These are phyloP conservation scores for Chytridiales sp. DNA, from an alignment of 371 early-diverging fungal species.

Conservation along the genomic window DNA sequence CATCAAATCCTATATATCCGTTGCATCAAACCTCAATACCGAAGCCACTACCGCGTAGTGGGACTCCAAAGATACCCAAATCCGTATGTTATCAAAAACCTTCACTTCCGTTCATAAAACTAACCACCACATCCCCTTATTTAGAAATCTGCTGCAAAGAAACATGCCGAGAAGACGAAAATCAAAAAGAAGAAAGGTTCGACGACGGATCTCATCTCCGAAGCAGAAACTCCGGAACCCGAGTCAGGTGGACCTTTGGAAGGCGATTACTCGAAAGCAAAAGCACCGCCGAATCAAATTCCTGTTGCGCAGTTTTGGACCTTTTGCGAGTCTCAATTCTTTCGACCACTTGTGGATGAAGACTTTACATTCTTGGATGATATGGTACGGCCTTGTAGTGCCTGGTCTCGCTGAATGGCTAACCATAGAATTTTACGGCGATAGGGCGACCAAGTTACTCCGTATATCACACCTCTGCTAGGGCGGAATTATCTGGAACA, in stretches of 20 bases:
- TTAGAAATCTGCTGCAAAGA: neutral
- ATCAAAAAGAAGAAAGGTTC: conserved; percentile 7
- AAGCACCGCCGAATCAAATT: conserved; percentile 73
- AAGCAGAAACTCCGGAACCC: too few species aligned
- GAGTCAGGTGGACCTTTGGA: too few species aligned
- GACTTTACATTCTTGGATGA: conserved; percentile 69
- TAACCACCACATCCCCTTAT: neutral
- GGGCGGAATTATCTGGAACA: conserved; percentile 73
- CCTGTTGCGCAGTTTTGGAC: conserved; percentile 78
- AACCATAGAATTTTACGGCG: neutral
- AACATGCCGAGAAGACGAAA: conserved; percentile 6
- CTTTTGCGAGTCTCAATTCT: conserved; percentile 75
- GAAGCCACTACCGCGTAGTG: conserved; percentile 3
- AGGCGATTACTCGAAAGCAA: conserved; percentile 68
- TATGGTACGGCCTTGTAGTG: conserved; percentile 9
- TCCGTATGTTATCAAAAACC: neutral
- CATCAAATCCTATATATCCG: neutral
- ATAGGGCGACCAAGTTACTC: conserved; percentile 69
- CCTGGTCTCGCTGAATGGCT: conserved; percentile 2
- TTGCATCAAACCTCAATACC: too few species aligned
- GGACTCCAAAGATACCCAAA: conserved; percentile 16
- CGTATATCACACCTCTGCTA: conserved; percentile 71
- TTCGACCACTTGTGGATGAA: conserved; percentile 73
- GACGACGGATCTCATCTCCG: neutral
- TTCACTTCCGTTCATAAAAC: neutral